phyloP scores from a whole-genome alignment of 176 grass and related monocot genomes.

The Urochloa ruziziensis region DNA sequence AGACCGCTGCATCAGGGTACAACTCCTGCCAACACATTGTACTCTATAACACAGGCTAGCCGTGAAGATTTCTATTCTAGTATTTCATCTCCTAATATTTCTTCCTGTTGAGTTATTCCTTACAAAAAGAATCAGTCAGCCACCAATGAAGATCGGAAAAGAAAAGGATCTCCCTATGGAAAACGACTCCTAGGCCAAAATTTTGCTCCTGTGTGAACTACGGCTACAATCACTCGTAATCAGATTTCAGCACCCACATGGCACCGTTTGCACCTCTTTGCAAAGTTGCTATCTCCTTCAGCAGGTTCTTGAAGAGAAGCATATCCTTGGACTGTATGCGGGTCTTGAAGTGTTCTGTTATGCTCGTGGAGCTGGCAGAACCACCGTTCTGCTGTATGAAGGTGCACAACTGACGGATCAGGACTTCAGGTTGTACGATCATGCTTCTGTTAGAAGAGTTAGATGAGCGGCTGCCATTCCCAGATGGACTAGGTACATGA shows the following conservation, averaged over 20 bases:
- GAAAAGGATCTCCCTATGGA: background rate
- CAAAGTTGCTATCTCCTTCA: conserved; percentile 80
- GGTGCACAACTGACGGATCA: conserved; percentile 73
- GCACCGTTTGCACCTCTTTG: conserved; percentile 51
- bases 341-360: conserved; percentile 72
- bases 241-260: conserved; percentile 68
- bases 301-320: conserved; percentile 78
- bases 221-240: conserved; percentile 46
- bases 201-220: background rate
- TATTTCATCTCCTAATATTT: conserved; percentile 12
- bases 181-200: background rate
- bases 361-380: conserved; percentile 53
- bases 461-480: conserved; percentile 8
- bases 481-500: background rate
- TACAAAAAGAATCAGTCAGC: conserved; percentile 11
- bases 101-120: background rate
- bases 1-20: background rate
- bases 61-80: background rate
- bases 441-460: conserved; percentile 43
- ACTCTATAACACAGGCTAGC: background rate
- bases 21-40: background rate
- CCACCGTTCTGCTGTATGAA: conserved; percentile 74
- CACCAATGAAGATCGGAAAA: background rate
- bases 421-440: conserved; percentile 72
- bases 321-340: conserved; percentile 64